These are phyloP conservation scores for Puccinia polysora DNA, from an alignment of 1,284 basidiomycete species.

Conservation along the genomic window DNA sequence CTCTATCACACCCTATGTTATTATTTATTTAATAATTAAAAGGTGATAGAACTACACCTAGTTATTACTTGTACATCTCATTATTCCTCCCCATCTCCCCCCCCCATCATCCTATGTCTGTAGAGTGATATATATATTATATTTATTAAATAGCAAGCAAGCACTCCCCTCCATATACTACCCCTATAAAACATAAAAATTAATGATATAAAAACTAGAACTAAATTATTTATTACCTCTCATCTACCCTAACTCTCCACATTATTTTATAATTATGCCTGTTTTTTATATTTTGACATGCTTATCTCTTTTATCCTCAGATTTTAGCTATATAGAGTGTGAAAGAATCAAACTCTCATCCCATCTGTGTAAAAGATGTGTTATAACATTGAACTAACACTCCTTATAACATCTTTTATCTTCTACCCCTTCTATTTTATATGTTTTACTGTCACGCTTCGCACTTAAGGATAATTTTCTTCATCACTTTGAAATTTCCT, in stretches of 20 bases:
- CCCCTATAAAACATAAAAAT: slow-evolving; percentile 8
- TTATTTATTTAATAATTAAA: not conserved
- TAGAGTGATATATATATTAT: not conserved
- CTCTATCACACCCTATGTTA: slow-evolving; percentile 5
- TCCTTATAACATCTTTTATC: too few relatives aligned
- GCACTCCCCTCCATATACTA: not conserved
- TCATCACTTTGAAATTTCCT: too few relatives aligned
- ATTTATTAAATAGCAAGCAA: slow-evolving; percentile 4
- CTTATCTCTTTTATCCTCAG: not conserved
- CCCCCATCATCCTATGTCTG: not conserved
- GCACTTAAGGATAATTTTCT: too few relatives aligned
- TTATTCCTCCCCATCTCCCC: not conserved
- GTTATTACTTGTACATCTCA: slow-evolving; percentile 17
- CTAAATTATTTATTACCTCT: slow-evolving; percentile 3
- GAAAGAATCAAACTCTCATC: too few relatives aligned
- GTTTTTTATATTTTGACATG: not conserved
- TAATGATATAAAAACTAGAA: slow-evolving; percentile 10
- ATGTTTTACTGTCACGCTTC: too few relatives aligned
- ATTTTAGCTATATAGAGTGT: too few relatives aligned
- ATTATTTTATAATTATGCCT: too few relatives aligned
- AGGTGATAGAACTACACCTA: slow-evolving; percentile 2
- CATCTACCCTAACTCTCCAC: slow-evolving; percentile 6
- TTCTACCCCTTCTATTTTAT: too few relatives aligned
- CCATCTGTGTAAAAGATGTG: too few relatives aligned
- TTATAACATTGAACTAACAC: too few relatives aligned